phyloP scores from a whole-genome alignment of 2,329 filamentous ascomycete genomes.

The Aureobasidium melanogenum region DNA sequence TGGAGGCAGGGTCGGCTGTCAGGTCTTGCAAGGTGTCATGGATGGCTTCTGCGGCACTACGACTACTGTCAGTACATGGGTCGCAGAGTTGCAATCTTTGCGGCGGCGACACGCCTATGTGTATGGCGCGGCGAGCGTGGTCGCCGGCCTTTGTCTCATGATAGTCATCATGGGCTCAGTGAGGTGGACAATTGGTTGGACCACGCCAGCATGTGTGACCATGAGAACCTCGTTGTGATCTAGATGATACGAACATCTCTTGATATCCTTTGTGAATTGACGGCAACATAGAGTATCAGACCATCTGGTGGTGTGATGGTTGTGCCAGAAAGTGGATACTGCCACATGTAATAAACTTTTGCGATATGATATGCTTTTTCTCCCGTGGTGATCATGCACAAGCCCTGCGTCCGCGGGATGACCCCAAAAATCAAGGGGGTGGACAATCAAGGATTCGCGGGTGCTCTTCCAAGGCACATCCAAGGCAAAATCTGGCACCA shows the following conservation, averaged over 20 bases:
- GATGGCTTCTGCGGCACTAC: constrained; percentile 41
- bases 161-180: constrained; percentile 67
- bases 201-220: constrained; percentile 27
- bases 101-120: constrained; percentile 51
- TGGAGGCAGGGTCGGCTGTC: constrained; percentile 34
- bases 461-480: not conserved
- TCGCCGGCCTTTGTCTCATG: constrained; percentile 49
- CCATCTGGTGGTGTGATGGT: not conserved
- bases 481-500: not conserved
- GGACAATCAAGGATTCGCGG: not conserved
- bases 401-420: not conserved
- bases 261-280: not conserved
- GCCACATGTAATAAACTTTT: not conserved
- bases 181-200: constrained; percentile 52
- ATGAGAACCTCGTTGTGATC: constrained; percentile 11
- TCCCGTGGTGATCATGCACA: not conserved
- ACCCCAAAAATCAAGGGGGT: not conserved
- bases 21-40: constrained; percentile 38
- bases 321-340: not conserved
- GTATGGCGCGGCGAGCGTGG: constrained; percentile 57
- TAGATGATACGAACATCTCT: not conserved
- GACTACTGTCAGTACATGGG: constrained; percentile 42
- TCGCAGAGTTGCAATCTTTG: constrained; percentile 34
- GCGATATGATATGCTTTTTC: not conserved
- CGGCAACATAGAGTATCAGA: not conserved